A percentile compares a stretch with the other conserved stretches of the same genome.
These are phyloP conservation scores for Sarocladium oryzae DNA, from an alignment of 2,329 filamentous ascomycete species.

Conservation along the genomic window DNA sequence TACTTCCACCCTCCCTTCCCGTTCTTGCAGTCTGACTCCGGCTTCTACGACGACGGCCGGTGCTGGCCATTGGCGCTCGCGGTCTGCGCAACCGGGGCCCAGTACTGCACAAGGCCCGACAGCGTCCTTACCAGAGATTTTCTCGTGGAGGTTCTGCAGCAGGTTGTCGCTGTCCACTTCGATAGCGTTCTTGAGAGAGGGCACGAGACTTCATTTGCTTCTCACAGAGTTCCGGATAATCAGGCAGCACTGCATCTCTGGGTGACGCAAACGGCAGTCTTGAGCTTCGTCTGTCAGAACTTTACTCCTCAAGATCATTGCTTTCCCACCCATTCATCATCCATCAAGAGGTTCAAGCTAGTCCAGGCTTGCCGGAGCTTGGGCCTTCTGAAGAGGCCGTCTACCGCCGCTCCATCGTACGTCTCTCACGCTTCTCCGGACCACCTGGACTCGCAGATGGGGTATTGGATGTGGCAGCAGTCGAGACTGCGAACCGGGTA, in stretches of 20 bases:
- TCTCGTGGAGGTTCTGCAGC: neutral
- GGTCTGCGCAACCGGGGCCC: neutral
- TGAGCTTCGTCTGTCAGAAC: neutral
- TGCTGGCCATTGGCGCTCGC: neutral
- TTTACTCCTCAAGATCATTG: neutral
- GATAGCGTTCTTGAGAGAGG: neutral
- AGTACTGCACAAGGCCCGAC: neutral
- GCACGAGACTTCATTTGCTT: too few relatives aligned
- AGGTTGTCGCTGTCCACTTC: neutral
- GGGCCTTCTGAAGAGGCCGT: neutral
- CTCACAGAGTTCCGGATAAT: too few relatives aligned
- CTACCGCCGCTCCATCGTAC: too few relatives aligned
- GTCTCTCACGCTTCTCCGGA: too few relatives aligned
- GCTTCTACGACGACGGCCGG: neutral
- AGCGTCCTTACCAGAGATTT: neutral
- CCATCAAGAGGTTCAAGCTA: neutral
- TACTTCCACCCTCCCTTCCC: slow-evolving; percentile 11
- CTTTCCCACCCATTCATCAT: neutral
- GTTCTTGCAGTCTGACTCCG: neutral
- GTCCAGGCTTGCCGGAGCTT: neutral
- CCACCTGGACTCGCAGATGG: neutral
- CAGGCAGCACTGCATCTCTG: neutral
- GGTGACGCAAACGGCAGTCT: neutral
- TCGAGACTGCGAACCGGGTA: slow-evolving; percentile 11
- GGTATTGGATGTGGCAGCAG: slow-evolving; percentile 7